Evolutionary conservation across 495 filamentous ascomycete genomes (phyloP), one percentile per base, ranked within the genome.

Genomic region (Penicillium odoratum): DNA sequence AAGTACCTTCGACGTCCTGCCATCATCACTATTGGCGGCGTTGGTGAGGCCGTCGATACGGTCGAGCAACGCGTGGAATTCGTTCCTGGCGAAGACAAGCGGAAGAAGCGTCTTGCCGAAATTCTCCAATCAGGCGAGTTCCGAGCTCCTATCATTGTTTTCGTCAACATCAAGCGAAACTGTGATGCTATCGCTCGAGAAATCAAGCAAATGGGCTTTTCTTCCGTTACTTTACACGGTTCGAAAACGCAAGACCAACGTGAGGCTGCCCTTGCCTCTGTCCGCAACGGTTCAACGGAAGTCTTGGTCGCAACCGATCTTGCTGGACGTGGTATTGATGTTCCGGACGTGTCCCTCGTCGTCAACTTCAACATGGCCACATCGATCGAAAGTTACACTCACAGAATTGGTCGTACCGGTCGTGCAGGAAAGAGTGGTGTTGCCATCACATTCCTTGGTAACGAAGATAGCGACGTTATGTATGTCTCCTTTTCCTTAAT

Each of bases 141-240:
- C 77, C 80, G 83, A 4, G 88, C 95, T 1, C 94, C 94, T 21
- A 93, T 99, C 73, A 98, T 99, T 68, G 94, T 98, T 51, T 99
- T 99, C 69, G 94, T 99, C 82, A 99, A 99, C 73, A 97, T 98
- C 88, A 99, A 98, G 73, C 90, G 93, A 58, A 98, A 98, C 78
- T 97, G 92, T 78, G 94, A 99, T 71, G 91, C 93, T 53, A 87
- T 99, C 31, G 94, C 94, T 1, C 82, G 90, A 56, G 93, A 98
- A 68, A 94, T 99, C 81, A 96, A 96, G 68, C 85, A 92, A 53
- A 91, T 93, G 83, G 95, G 95, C 62, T 93, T 91, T 76, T 90
- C 86, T 13, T 86, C 89, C 1, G 93, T 95, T 65, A 98, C 93
- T 0, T 77, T 99, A 36, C 94, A 98, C 72, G 94, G 95, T 58